A percentile compares a stretch with the other conserved stretches of the same genome.
Conservation (phyloP, 2,329 filamentous ascomycete genomes). For the Fusarium multiceps region DNA sequence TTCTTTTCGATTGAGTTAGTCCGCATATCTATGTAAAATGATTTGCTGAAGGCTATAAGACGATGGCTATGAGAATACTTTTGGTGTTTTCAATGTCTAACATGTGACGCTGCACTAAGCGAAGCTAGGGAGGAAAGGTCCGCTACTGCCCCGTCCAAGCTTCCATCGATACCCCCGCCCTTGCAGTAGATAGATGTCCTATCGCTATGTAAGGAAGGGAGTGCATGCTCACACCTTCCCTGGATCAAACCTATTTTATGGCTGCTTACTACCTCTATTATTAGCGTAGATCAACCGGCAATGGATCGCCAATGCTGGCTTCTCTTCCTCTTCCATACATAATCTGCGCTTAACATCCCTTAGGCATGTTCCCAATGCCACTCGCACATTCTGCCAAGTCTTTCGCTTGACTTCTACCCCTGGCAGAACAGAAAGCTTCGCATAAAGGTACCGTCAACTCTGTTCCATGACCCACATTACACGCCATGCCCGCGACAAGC, state of each 20-base stretch:
- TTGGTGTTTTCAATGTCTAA: not conserved
- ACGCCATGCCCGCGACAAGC: slow-evolving; percentile 42
- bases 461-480: slow-evolving; percentile 45
- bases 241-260: not conserved
- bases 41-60: not conserved
- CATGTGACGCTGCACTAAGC: slow-evolving; percentile 37
- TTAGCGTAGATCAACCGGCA: slow-evolving; percentile 2
- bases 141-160: slow-evolving; percentile 1
- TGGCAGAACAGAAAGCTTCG: slow-evolving; percentile 20
- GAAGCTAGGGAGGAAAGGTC: slow-evolving; percentile 8
- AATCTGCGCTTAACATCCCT: not conserved
- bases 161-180: slow-evolving; percentile 14
- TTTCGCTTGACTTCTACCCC: slow-evolving; percentile 27
- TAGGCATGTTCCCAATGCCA: not conserved
- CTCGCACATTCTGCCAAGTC: slow-evolving; percentile 28
- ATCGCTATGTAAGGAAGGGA: slow-evolving; percentile 1
- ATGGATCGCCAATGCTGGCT: not conserved
- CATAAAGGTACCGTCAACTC: slow-evolving; percentile 30
- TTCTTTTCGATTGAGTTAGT: not conserved
- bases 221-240: slow-evolving; percentile 9
- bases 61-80: not conserved
- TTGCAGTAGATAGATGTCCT: slow-evolving; percentile 1
- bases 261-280: not conserved
- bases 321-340: not conserved
- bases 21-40: not conserved